Base-by-base conservation (phyloP, 805 yeast species). In the Starmerella roubikii region DNA sequence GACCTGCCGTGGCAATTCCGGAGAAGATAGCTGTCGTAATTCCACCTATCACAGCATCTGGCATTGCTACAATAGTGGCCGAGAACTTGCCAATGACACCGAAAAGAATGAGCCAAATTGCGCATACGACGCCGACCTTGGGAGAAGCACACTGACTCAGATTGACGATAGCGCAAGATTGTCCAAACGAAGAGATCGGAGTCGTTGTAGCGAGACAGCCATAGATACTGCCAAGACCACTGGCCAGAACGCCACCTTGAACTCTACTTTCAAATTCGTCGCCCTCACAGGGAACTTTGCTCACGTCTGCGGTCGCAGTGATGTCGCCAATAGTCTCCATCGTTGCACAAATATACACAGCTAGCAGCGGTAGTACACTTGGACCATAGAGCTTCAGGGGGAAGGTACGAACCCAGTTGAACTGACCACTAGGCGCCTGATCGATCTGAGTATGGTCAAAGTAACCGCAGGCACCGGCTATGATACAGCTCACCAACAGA, bases 281-380 rank as follows among this genome's bases (percentile, higher is more conserved):
- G 47, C 95, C 95, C 54, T 79, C 86, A 41, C 83, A 85, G 45
- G 78, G 84, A 45, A 78, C 64, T 50, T 93, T 67, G 8, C 94
- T 81, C 17, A 86, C 95, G 59, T 85, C 96, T 41, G 83, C 78
- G 31, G 94, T 82, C 26, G 95, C 95, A 24, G 94, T 83, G 55
- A 85, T 78, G 59, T 85, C 95, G 58, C 95, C 95, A 54, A 85
- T 83, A 39, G 93, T 80, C 64, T 86, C 95, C 84, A 84, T 83
- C 73, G 82, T 78, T 50, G 81, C 61, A 21, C 78, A 83, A 24
- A 85, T 66, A 56, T 75, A 85, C 34, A 84, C 78, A 1, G 94
- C 93, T 41, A 85, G 61, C 64, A 82, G 71, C 4, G 95, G 95
- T 38, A 85, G 62, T 5, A 85, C 91, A 2, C 78, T 73, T 1